Percentiles rank a stretch among this genome's conserved stretches.
These are phyloP conservation scores for Polytrichum formosum DNA, from an alignment of 225 moss, liverwort and hornwort genomes.

Conservation along the genomic window DNA sequence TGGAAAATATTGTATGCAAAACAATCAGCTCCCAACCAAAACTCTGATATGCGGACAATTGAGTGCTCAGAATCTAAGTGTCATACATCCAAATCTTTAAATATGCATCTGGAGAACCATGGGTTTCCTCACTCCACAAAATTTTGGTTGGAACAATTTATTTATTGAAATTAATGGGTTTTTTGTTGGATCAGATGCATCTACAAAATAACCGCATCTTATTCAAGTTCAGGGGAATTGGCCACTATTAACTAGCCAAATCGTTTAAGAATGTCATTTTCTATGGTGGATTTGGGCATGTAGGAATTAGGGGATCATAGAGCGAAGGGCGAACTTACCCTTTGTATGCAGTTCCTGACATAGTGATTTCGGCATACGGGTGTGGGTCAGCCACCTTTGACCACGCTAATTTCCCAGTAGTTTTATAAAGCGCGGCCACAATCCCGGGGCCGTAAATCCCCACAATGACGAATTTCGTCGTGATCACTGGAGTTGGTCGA, in stretches of 20 bases:
- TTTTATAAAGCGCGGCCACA: constrained; percentile 11
- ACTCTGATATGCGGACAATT: too few species aligned
- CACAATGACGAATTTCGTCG: constrained; percentile 8
- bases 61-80: too few species aligned
- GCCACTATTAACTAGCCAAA: not conserved
- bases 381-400: not conserved
- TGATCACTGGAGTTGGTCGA: constrained; percentile 12
- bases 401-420: constrained; percentile 13
- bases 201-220: too few species aligned
- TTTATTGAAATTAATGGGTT: too few species aligned
- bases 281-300: not conserved
- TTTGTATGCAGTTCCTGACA: constrained; percentile 14
- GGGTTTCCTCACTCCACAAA: too few species aligned
- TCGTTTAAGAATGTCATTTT: not conserved
- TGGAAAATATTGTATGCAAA: too few species aligned
- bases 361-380: constrained; percentile 11
- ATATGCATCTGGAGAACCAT: too few species aligned
- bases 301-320: not conserved
- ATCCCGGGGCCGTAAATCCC: constrained; percentile 15
- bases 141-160: too few species aligned
- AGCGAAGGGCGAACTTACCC: constrained; percentile 1
- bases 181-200: too few species aligned
- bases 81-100: too few species aligned
- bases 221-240: too few species aligned
- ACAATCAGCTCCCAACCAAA: too few species aligned